Evolutionary conservation across 2,329 filamentous ascomycete species (phyloP).

Genomic region (Verticillium isaacii): DNA sequence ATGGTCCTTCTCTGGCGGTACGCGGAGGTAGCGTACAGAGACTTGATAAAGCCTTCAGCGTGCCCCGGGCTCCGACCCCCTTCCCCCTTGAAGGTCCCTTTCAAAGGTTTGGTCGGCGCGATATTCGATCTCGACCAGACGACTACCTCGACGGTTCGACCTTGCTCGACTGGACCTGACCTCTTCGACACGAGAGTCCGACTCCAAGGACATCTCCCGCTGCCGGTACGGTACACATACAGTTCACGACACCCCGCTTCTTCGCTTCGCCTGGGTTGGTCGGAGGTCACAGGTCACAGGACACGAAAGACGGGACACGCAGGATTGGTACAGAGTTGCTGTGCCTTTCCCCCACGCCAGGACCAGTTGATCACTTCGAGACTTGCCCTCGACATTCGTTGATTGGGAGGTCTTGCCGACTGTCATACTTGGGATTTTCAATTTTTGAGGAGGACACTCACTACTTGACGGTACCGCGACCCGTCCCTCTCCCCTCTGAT

Average conservation of each 20-base stretch:
- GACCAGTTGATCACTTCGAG: background rate
- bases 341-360: background rate
- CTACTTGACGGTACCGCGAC: too few relatives aligned
- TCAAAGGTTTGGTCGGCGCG: conserved; percentile 1
- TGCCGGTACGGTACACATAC: background rate
- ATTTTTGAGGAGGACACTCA: too few relatives aligned
- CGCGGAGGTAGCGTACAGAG: background rate
- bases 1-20: background rate
- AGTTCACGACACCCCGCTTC: background rate
- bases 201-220: background rate
- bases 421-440: too few relatives aligned
- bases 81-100: background rate
- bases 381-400: background rate
- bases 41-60: conserved; percentile 12
- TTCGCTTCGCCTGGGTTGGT: background rate
- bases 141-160: background rate
- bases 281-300: background rate
- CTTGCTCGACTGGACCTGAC: background rate
- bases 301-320: background rate
- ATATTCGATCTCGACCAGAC: background rate
- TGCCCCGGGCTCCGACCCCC: conserved; percentile 5
- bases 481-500: too few relatives aligned
- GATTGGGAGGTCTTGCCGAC: background rate
- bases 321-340: background rate
- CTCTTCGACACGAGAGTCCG: background rate